Base-by-base conservation (phyloP, 2,329 filamentous ascomycete species). In the Chaetomiaceae sp. region DNA sequence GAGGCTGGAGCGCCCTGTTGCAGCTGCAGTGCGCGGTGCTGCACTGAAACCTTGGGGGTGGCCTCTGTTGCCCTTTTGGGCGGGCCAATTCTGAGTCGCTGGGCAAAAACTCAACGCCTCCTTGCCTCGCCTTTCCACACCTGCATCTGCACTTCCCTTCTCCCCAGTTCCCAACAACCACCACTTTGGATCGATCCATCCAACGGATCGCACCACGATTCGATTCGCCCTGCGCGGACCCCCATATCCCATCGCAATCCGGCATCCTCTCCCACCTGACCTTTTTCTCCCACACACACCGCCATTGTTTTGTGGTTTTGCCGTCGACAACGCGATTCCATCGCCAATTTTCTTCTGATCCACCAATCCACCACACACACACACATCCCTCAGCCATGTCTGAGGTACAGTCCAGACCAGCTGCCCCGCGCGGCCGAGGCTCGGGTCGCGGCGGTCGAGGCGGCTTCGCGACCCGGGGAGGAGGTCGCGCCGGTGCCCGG, bases 371-470 rank as follows among this genome's bases (percentile, higher is more conserved):
- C 45, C 30, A 48, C 30, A n/a, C 25, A 47, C 44, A 47, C 44
- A 47, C 60, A 65, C 68, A 65, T 65, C 71, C 67, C 66, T 69
- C 70, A 69, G 73, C 70, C 75, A 97, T 97, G 93, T 95, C 93
- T 81, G 92, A 97, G 82, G 82, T 88, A 76, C 86, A 90, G 79
- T 81, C 86, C 74, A 83, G 91, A 80, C 81, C 87, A 69, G 80
- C 84, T 71, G 83, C 88, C 74, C 73, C 83, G 77, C 89, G 92
- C 75, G 91, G 92, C 74, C 87, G 93, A 82, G 89, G 89, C 76
- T 86, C 89, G 70, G 81, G 85, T 72, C 86, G 92, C 71, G 91
- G 91, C 68, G 90, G 89, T 67, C 81, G 87, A 74, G 86, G 85
- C 70, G 86, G 85, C 62, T 86, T 85, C 70, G 81, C 79, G 65